These are phyloP conservation scores for Trichophyton equinum DNA, from an alignment of 2,329 filamentous ascomycete genomes.

Conservation along the genomic window DNA sequence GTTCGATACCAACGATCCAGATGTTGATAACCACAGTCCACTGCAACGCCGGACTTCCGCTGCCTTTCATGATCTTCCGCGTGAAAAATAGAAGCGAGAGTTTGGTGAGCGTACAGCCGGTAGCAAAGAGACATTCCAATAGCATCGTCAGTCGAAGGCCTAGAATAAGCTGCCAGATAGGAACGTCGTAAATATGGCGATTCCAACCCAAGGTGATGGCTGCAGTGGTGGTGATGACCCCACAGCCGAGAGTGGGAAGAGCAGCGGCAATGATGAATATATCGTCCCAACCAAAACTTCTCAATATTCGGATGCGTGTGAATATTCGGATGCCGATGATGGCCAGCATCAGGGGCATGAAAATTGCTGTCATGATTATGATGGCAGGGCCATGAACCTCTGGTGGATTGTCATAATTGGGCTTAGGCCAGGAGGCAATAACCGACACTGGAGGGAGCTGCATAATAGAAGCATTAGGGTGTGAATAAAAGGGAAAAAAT, in stretches of 20 bases:
- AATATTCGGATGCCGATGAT: background rate
- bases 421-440: constrained; percentile 18
- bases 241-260: background rate
- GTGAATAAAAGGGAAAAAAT: background rate
- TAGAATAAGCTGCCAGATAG: background rate
- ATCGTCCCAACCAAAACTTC: background rate
- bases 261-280: background rate
- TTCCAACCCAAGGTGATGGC: background rate
- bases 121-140: background rate
- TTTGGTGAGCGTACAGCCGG: background rate
- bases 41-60: background rate
- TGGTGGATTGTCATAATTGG: constrained; percentile 22
- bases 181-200: background rate
- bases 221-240: background rate
- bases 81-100: background rate
- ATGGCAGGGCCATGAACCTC: background rate
- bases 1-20: background rate
- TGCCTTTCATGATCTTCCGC: background rate
- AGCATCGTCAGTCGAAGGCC: background rate
- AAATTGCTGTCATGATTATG: background rate
- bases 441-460: constrained; percentile 12
- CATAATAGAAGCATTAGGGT: constrained; percentile 5
- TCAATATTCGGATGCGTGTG: background rate
- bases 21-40: background rate
- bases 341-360: background rate